Evolutionary conservation across 2,329 filamentous ascomycete genomes (phyloP), one percentile per base, ranked within the genome.

Genomic region (Mollisiaceae sp.): DNA sequence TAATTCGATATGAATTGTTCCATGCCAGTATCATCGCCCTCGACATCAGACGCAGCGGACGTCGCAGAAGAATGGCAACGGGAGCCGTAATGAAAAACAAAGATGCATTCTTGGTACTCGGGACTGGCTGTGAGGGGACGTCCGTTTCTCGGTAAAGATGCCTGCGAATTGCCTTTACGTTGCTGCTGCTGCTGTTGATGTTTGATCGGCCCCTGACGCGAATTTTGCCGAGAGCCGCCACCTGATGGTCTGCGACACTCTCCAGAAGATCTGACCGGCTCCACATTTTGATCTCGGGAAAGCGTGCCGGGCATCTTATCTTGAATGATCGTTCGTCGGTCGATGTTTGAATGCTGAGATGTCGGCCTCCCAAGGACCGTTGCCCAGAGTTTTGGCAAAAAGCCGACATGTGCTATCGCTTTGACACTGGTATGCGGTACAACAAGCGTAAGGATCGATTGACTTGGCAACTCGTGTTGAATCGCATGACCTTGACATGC

Each of bases 121-220:
- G 27, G 55, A 38, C 32, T 65, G 63, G 39, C 24, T 4, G 35
- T 57, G 41, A 24, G 55, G 27, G 50, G 36, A 24, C 32, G 27
- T 59, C 41, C 27, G 52, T 43, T 22, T 58, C 38, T 58, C 24
- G 63, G 56, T 47, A 27, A 56, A 60, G 22, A 47, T 41, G 36
- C 4, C 12, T 3, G 4, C 50, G 6, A 35, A 35, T 54, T 32
- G 24, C 14, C 24, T 14, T 35, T 15, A 4, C 14, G 38, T 15
- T 61, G 57, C n/a, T 50, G 39, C 20, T 61, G 57, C n/a, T 50
- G 39, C 57, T 45, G 50, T 50, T 39, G 47, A 45, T 61, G 63
- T 65, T 65, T 65, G 62, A 64, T 64, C 63, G 58, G 20, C 63
- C 32, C 27, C 50, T 61, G 52, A 61, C 32, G n/a, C 36, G 43